These are phyloP conservation scores for Sanghuangporus weigelae DNA, from an alignment of 1,284 basidiomycete genomes.

Conservation along the genomic window DNA sequence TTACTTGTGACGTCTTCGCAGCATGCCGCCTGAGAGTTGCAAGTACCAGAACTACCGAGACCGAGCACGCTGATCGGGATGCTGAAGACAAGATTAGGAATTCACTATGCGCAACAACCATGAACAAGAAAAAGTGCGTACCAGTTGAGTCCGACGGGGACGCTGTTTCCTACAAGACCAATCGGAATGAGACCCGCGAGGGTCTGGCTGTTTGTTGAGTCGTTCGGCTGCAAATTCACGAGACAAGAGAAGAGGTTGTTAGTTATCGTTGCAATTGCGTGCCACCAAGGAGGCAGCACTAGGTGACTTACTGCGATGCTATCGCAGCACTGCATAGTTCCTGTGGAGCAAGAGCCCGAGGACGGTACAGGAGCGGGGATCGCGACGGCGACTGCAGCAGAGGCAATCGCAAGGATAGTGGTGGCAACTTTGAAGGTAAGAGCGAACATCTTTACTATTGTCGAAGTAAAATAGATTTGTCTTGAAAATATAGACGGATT, in stretches of 20 bases:
- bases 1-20: not conserved
- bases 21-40: constrained; percentile 8
- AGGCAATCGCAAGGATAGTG: not conserved
- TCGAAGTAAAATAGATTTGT: not conserved
- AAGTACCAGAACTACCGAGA: constrained; percentile 2
- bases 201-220: not conserved
- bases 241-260: too few species aligned
- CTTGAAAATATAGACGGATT: not conserved
- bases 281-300: too few species aligned
- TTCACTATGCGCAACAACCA: not conserved
- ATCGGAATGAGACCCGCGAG: not conserved
- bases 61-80: constrained; percentile 3
- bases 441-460: not conserved
- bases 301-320: not conserved
- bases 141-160: constrained; percentile 12
- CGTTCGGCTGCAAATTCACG: not conserved
- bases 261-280: too few species aligned
- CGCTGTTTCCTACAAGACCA: not conserved
- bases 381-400: not conserved
- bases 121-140: not conserved
- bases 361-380: not conserved
- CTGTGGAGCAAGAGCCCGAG: constrained; percentile 1
- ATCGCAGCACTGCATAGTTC: constrained; percentile 6
- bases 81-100: not conserved
- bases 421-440: constrained; percentile 7